These are phyloP conservation scores for Steccherinum ochraceum DNA, from an alignment of 768 basidiomycete species.

Conservation along the genomic window DNA sequence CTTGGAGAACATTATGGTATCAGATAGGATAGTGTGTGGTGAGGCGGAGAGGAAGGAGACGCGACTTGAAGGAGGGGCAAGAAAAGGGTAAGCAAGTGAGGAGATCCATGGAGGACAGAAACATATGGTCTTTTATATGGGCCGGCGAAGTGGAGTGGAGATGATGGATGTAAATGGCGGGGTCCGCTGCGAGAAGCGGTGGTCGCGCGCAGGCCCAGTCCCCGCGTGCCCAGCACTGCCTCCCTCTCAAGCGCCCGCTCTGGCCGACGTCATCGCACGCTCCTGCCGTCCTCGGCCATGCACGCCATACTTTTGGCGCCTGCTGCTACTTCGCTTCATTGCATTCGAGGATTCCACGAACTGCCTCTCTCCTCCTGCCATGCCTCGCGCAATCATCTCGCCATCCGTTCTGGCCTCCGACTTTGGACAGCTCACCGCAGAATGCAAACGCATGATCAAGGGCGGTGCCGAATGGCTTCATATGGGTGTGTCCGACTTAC, in stretches of 20 bases:
- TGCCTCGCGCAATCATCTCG: conserved; percentile 90
- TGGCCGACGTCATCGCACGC: background rate
- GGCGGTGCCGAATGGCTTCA: conserved; percentile 97
- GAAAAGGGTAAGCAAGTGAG: conserved; percentile 12
- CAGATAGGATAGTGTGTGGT: conserved; percentile 13
- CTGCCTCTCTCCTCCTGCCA: too few species aligned
- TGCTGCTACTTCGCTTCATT: too few species aligned
- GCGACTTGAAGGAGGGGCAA: conserved; percentile 2
- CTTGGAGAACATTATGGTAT: conserved; percentile 32
- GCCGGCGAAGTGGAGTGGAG: too few species aligned
- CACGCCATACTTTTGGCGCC: background rate
- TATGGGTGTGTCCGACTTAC: conserved; percentile 61
- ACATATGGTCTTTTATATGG: too few species aligned
- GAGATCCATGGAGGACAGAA: too few species aligned
- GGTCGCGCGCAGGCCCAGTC: too few species aligned
- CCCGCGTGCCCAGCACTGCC: too few species aligned
- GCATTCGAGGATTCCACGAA: too few species aligned
- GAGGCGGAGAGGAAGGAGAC: conserved; percentile 11
- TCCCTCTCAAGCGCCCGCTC: too few species aligned
- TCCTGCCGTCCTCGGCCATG: background rate
- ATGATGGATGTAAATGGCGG: too few species aligned
- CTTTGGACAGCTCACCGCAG: conserved; percentile 90
- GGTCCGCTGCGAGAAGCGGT: too few species aligned
- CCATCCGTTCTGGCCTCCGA: conserved; percentile 97
- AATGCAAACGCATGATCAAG: conserved; percentile 96